Base-by-base conservation (phyloP, 225 moss, liverwort and hornwort genomes). In the Asterella californica region DNA sequence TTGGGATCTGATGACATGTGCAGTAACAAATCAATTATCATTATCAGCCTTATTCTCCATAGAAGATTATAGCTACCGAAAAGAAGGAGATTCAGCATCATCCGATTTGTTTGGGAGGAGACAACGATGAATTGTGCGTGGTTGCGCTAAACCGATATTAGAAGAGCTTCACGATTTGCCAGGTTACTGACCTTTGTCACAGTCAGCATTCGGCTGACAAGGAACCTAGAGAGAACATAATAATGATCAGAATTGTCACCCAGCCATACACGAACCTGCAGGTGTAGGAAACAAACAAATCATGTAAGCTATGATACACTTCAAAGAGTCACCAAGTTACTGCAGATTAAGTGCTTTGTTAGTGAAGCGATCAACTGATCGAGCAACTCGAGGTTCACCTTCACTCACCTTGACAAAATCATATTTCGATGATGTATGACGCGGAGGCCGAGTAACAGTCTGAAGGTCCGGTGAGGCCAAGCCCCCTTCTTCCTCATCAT, bases 191-290 rank as follows among this genome's bases (percentile, higher is more conserved):
- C 99, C 95, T 99, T 99, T 61, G 99, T 99, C 57, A 99, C 99
- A 25, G 93, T 90, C 33, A 99, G 92, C 99, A 99, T 99, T 77
- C 99, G 91, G 91, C 99, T 99, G 79, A 99, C 93, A 81, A 99
- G 84, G 86, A 99, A 99, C 73, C 97, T 90, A 25, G 97, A 99
- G 49, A 99, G 80, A 5, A 99, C 90, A 72, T 99, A 99, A 63
- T 99, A 95, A 64, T 99, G 99, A 86, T 95, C 99, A 27, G 93
- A 92, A 87, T 99, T 95, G 84, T 84, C 90, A 65, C 99, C 99
- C 68, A 99, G 87, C 99, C 99, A 99, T 36, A 99, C 99, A 66
- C 92, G 92, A 80, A 99, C 95, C 99, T 99, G 91, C 66, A 24
- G 82, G 12, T 36, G 14, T 11, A 37, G 32, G 32, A 18, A 67